A percentile compares a stretch with the other conserved stretches of the same genome.
phyloP scores from a whole-genome alignment of 2,329 filamentous ascomycete species.

The Lasiodiplodia theobromae region DNA sequence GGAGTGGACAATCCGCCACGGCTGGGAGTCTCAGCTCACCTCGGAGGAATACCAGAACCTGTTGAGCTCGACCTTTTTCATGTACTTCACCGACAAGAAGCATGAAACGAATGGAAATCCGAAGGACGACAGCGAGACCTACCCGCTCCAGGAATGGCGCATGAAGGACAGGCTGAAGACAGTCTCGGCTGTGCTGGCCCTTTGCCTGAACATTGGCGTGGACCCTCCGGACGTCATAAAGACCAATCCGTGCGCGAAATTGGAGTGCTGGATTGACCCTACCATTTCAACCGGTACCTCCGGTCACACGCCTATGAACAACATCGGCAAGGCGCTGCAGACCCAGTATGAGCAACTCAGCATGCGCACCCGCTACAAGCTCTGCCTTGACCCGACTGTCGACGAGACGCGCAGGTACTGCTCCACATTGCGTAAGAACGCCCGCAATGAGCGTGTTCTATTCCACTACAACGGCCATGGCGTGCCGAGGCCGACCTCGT shows the following conservation, averaged over 20 bases:
- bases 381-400: slow-evolving; percentile 93
- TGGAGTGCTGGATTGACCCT: slow-evolving; percentile 97
- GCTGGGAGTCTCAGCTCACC: slow-evolving; percentile 91
- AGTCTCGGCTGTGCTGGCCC: slow-evolving; percentile 89
- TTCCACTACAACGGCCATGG: slow-evolving; percentile 99
- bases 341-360: slow-evolving; percentile 95
- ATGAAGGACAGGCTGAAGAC: slow-evolving; percentile 97
- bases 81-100: slow-evolving; percentile 99
- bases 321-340: slow-evolving; percentile 95
- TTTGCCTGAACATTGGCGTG: slow-evolving; percentile 96
- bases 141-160: slow-evolving; percentile 87
- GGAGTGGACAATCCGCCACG: slow-evolving; percentile 73
- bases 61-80: slow-evolving; percentile 92
- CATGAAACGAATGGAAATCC: slow-evolving; percentile 94
- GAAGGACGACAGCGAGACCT: slow-evolving; percentile 62
- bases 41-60: slow-evolving; percentile 88
- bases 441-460: slow-evolving; percentile 94
- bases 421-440: slow-evolving; percentile 85
- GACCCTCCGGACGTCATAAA: slow-evolving; percentile 97
- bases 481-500: slow-evolving; percentile 92
- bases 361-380: slow-evolving; percentile 95
- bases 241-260: slow-evolving; percentile 88
- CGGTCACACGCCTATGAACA: slow-evolving; percentile 82
- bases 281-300: slow-evolving; percentile 75
- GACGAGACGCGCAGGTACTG: slow-evolving; percentile 98